Percentiles rank a stretch among this genome's conserved stretches.
These are phyloP conservation scores for Barnettozyma vustinii DNA, from an alignment of 805 yeast species.

Conservation along the genomic window DNA sequence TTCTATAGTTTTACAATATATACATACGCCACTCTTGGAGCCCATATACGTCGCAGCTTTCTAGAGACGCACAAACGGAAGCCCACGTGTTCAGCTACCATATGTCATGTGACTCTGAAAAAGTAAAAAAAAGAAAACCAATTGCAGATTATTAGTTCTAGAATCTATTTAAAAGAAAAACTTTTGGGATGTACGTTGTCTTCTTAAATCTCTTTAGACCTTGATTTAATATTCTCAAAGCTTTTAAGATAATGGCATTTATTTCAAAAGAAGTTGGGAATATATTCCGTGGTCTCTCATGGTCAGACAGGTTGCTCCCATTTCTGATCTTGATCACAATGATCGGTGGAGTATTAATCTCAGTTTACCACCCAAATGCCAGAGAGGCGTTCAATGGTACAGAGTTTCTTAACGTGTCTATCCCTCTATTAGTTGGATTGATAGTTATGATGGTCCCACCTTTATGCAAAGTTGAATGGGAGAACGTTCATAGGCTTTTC, in stretches of 20 bases:
- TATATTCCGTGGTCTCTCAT: conserved; percentile 7
- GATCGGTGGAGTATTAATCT: conserved; percentile 33
- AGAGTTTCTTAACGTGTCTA: conserved; percentile 33
- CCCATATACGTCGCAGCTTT: too few species aligned
- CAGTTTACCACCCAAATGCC: conserved; percentile 36
- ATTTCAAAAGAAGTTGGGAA: neutral
- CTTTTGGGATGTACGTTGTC: too few species aligned
- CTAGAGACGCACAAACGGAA: too few species aligned
- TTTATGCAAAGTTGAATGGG: conserved; percentile 50
- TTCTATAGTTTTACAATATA: too few species aligned
- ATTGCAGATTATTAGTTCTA: too few species aligned
- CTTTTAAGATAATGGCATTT: neutral
- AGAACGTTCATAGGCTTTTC: conserved; percentile 28
- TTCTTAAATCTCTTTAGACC: too few species aligned
- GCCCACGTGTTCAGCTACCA: too few species aligned
- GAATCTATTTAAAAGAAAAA: too few species aligned
- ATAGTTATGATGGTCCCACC: conserved; percentile 56
- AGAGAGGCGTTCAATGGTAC: conserved; percentile 33
- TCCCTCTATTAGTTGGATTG: conserved; percentile 45
- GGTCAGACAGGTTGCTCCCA: conserved; percentile 34
- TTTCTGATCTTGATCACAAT: conserved; percentile 32
- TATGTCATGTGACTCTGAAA: too few species aligned
- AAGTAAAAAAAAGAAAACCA: too few species aligned
- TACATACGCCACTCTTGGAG: too few species aligned
- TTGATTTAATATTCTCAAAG: neutral